Percentiles rank a stretch among this genome's conserved stretches.
Conservation (phyloP, 345 rosid species). For the Syzygium aqueum region DNA sequence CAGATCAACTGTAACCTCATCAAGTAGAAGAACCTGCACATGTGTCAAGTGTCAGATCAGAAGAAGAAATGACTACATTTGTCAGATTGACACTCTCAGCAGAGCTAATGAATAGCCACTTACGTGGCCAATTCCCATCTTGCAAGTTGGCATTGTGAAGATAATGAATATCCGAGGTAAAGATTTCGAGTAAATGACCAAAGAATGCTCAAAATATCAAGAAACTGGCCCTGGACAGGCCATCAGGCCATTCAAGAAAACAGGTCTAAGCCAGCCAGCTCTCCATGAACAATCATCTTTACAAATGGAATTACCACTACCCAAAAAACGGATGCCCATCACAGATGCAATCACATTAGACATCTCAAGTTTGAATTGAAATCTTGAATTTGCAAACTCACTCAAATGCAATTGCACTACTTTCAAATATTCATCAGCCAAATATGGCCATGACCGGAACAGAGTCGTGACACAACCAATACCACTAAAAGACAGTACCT, state of each 20-base stretch:
- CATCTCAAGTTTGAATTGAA: neutral
- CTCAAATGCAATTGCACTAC: neutral
- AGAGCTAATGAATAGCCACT: neutral
- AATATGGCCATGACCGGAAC: neutral
- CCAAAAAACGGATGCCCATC: neutral
- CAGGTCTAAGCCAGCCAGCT: neutral
- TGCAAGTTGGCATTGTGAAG: neutral
- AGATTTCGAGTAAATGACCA: neutral
- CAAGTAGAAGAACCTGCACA: slow-evolving; percentile 76
- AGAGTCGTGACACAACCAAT: neutral
- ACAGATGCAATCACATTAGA: neutral
- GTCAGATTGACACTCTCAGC: neutral
- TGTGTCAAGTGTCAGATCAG: neutral
- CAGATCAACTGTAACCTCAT: slow-evolving; percentile 92
- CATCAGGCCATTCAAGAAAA: neutral
- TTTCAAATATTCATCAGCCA: neutral
- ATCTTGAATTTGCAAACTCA: neutral
- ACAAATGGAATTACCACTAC: neutral
- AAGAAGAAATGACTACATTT: neutral
- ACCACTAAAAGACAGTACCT: neutral
- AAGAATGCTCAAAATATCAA: neutral
- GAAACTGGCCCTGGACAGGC: neutral
- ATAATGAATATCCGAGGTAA: neutral
- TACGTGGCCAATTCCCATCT: neutral
- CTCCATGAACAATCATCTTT: neutral